Percentiles rank a stretch among this genome's conserved stretches.
Evolutionary conservation across 768 basidiomycete genomes (phyloP).

Genomic region (Suillus occidentalis): DNA sequence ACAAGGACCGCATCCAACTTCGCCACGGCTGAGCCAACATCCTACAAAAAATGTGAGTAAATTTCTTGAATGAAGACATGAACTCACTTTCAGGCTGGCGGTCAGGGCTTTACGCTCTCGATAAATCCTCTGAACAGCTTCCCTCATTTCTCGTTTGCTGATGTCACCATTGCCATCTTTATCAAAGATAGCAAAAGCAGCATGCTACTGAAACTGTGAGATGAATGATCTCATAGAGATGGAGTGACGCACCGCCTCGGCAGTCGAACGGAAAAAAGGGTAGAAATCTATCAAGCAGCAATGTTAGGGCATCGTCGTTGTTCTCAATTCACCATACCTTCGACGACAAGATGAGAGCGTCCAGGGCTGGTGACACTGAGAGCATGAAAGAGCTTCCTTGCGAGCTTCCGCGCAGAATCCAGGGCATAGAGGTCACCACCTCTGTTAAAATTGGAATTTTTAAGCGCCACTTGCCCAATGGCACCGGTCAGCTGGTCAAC

Average conservation of each 20-base stretch:
- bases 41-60: constrained; percentile 38
- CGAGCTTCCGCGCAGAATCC: constrained; percentile 64
- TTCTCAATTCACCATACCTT: constrained; percentile 41
- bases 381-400: constrained; percentile 64
- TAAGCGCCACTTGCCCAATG: constrained; percentile 70
- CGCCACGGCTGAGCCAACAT: constrained; percentile 68
- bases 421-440: constrained; percentile 54
- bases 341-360: constrained; percentile 61
- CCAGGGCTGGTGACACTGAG: constrained; percentile 61
- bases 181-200: constrained; percentile 71
- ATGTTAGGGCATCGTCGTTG: neutral
- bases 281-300: constrained; percentile 57
- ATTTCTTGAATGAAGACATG: neutral
- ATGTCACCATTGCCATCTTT: constrained; percentile 86
- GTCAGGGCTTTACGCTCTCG: constrained; percentile 72
- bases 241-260: constrained; percentile 57
- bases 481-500: constrained; percentile 67
- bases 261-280: constrained; percentile 69
- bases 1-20: constrained; percentile 79
- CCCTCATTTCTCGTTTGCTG: constrained; percentile 75
- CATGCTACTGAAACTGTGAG: constrained; percentile 42
- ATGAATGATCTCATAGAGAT: constrained; percentile 6
- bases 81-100: constrained; percentile 63
- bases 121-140: constrained; percentile 80
- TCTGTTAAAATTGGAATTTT: constrained; percentile 60